Conservation (phyloP, 495 filamentous ascomycete species). For the Penicillium alfredii region DNA sequence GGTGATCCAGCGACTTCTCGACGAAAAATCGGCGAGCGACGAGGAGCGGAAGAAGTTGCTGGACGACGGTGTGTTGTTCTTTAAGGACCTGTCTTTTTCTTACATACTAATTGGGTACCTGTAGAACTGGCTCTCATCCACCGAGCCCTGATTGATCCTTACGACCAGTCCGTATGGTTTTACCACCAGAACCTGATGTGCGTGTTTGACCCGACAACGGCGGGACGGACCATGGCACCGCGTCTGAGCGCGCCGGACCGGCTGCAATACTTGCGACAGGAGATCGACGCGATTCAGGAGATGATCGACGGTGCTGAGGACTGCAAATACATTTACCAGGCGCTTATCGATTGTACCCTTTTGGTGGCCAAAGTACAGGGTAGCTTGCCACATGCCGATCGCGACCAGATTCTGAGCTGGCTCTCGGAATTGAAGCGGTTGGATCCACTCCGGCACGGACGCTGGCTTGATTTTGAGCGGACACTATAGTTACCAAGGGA, state of each 20-base stretch:
- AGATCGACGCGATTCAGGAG: constrained; percentile 64
- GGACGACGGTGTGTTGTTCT: constrained; percentile 54
- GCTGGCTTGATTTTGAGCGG: constrained; percentile 60
- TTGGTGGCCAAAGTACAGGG: constrained; percentile 33
- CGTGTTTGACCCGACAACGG: constrained; percentile 47
- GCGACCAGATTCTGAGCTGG: constrained; percentile 49
- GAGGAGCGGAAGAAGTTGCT: constrained; percentile 60
- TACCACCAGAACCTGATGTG: constrained; percentile 83
- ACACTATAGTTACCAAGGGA: constrained; percentile 14
- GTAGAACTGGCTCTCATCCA: constrained; percentile 68
- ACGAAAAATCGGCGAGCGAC: constrained; percentile 58
- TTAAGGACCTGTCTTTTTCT: too few relatives aligned
- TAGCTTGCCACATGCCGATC: constrained; percentile 32
- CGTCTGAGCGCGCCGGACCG: constrained; percentile 56
- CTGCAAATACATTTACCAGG: constrained; percentile 76
- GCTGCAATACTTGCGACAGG: constrained; percentile 56
- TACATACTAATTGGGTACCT: not conserved
- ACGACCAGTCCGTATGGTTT: constrained; percentile 93
- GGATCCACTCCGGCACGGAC: constrained; percentile 63
- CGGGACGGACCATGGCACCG: constrained; percentile 53
- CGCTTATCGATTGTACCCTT: constrained; percentile 55
- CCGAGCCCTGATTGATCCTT: constrained; percentile 76
- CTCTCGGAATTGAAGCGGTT: constrained; percentile 55
- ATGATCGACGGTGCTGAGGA: constrained; percentile 69
- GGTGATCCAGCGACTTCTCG: constrained; percentile 69